Conservation (phyloP, 2,329 filamentous ascomycete genomes). For the Ceratocystis diversiconidia region DNA sequence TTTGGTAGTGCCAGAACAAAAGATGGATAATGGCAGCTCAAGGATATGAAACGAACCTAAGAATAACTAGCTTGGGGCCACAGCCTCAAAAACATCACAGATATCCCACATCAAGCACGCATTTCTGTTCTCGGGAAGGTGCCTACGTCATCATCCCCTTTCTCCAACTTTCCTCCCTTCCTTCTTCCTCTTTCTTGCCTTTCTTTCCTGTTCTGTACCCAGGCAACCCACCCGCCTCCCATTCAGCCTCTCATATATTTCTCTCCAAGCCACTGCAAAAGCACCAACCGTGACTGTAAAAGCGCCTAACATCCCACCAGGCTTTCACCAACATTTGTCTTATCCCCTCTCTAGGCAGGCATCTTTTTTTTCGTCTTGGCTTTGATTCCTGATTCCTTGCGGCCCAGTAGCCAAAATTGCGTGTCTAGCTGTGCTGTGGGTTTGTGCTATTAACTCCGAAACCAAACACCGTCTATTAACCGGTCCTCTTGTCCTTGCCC, state of each 20-base stretch:
- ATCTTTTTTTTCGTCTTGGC: not conserved
- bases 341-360: not conserved
- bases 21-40: too few species aligned
- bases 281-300: not conserved
- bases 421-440: not conserved
- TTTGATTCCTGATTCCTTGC: not conserved
- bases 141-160: constrained; percentile 4
- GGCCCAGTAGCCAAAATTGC: not conserved
- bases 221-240: not conserved
- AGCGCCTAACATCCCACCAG: not conserved
- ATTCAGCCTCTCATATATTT: not conserved
- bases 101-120: not conserved
- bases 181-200: not conserved
- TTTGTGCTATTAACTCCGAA: not conserved
- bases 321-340: not conserved
- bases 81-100: not conserved
- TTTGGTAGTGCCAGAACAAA: not conserved
- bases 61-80: too few species aligned
- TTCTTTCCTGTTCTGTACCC: not conserved
- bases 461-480: too few species aligned
- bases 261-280: not conserved
- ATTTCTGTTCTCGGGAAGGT: not conserved
- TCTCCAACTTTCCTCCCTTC: not conserved
- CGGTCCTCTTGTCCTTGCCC: not conserved
- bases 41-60: too few species aligned